Evolutionary conservation across 177 flowering plant genomes (phyloP).

Genomic region (Vitis hybrid): DNA sequence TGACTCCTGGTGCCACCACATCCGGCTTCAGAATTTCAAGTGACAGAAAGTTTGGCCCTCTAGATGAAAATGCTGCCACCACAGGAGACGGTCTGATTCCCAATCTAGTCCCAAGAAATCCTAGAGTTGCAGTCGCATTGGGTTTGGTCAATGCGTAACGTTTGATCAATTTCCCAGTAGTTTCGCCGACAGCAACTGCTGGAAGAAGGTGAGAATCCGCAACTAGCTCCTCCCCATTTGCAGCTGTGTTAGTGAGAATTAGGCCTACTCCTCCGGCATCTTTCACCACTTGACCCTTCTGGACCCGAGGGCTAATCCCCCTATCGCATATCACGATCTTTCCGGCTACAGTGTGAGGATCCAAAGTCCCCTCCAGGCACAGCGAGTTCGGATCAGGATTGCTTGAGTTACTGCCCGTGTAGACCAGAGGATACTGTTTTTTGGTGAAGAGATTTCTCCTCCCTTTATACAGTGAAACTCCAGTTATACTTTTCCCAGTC

Average conservation of each 20-base stretch:
- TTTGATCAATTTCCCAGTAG: constrained; percentile 57
- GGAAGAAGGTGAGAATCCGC: constrained; percentile 91
- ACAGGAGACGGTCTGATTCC: constrained; percentile 77
- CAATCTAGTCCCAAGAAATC: constrained; percentile 63
- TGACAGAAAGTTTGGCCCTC: constrained; percentile 68
- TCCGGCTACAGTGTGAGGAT: constrained; percentile 54
- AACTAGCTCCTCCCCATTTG: constrained; percentile 84
- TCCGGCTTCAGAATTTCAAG: constrained; percentile 75
- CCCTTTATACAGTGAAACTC: constrained; percentile 79
- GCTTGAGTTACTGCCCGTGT: constrained; percentile 59
- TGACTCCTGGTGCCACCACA: constrained; percentile 75
- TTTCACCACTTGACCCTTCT: constrained; percentile 90
- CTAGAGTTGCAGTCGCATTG: constrained; percentile 59
- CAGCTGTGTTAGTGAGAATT: constrained; percentile 72
- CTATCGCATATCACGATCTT: constrained; percentile 94
- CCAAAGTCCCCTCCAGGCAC: constrained; percentile 75
- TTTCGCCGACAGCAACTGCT: constrained; percentile 76
- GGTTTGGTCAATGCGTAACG: constrained; percentile 39
- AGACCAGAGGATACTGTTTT: constrained; percentile 61
- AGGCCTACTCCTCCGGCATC: constrained; percentile 89
- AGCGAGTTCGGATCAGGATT: constrained; percentile 63
- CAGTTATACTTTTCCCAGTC: constrained; percentile 37
- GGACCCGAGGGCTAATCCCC: constrained; percentile 76
- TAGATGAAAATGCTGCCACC: constrained; percentile 86
- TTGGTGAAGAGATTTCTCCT: constrained; percentile 29